These are phyloP conservation scores for Agastache rugosa DNA, from an alignment of 257 asterid species.

Conservation along the genomic window DNA sequence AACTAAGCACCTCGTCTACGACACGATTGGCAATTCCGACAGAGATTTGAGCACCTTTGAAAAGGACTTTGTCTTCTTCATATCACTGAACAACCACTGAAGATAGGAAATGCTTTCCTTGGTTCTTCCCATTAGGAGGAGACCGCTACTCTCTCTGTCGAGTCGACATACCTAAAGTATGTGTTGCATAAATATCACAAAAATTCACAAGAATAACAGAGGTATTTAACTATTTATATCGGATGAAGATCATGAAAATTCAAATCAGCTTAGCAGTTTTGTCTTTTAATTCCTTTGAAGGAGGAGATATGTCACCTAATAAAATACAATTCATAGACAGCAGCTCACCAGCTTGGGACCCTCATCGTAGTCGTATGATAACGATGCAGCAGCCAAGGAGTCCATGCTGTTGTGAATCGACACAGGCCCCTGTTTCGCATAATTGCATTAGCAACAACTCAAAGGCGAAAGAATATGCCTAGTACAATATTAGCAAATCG, in stretches of 20 bases:
- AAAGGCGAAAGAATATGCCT: not conserved
- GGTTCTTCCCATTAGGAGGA: constrained; percentile 90
- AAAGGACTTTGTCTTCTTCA: constrained; percentile 55
- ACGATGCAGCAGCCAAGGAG: constrained; percentile 95
- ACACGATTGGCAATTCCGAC: constrained; percentile 20
- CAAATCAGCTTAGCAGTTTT: no score
- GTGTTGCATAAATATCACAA: constrained; percentile 19
- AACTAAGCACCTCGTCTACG: constrained; percentile 10
- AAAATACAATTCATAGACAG: not conserved
- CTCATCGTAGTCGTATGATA: constrained; percentile 82
- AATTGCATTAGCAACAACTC: constrained; percentile 32
- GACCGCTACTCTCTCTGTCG: constrained; percentile 97
- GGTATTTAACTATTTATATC: not conserved
- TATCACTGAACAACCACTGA: constrained; percentile 71
- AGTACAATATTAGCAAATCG: constrained; percentile 14
- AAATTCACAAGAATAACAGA: constrained; percentile 6
- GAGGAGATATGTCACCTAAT: not conserved
- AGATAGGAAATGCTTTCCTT: constrained; percentile 80
- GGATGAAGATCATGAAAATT: no score
- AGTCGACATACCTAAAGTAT: constrained; percentile 84
- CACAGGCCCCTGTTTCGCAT: constrained; percentile 62
- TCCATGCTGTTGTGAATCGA: constrained; percentile 97
- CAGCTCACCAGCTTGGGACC: constrained; percentile 89
- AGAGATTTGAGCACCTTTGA: constrained; percentile 59
- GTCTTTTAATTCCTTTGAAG: no score